Percentiles rank a stretch among this genome's conserved stretches.
Evolutionary conservation across 345 rosid genomes (phyloP).

Genomic region (Eutrema japonicum): DNA sequence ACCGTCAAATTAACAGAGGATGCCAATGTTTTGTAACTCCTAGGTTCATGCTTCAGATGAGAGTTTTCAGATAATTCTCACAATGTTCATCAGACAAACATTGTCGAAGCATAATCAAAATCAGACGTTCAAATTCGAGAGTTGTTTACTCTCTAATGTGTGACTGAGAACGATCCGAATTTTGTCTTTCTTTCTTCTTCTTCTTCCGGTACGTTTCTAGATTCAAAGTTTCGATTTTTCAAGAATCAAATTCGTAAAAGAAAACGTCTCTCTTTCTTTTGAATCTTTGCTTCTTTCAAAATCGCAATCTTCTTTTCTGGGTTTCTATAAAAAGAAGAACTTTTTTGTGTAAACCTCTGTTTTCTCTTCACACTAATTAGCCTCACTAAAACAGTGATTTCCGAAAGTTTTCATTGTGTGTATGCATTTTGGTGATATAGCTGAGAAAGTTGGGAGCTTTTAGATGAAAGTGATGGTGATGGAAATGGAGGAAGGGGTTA

Average conservation of each 20-base stretch:
- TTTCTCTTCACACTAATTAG: constrained; percentile 14
- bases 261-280: constrained; percentile 3
- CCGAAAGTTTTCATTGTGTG: neutral
- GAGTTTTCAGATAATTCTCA: constrained; percentile 5
- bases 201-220: neutral
- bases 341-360: constrained; percentile 2
- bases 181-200: constrained; percentile 11
- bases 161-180: constrained; percentile 26
- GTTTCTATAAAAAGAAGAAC: neutral
- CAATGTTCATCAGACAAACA: constrained; percentile 25
- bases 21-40: constrained; percentile 15
- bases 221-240: constrained; percentile 9
- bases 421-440: neutral
- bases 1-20: constrained; percentile 21
- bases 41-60: constrained; percentile 23
- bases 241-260: constrained; percentile 3
- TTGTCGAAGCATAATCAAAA: constrained; percentile 3
- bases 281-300: neutral
- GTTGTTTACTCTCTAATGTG: constrained; percentile 3
- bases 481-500: constrained; percentile 59
- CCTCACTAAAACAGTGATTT: neutral
- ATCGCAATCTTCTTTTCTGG: neutral
- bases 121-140: neutral
- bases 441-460: constrained; percentile 23
- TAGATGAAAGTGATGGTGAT: constrained; percentile 40